These are phyloP conservation scores for Smittium culicis DNA, from an alignment of 371 early-diverging fungal species.

Conservation along the genomic window DNA sequence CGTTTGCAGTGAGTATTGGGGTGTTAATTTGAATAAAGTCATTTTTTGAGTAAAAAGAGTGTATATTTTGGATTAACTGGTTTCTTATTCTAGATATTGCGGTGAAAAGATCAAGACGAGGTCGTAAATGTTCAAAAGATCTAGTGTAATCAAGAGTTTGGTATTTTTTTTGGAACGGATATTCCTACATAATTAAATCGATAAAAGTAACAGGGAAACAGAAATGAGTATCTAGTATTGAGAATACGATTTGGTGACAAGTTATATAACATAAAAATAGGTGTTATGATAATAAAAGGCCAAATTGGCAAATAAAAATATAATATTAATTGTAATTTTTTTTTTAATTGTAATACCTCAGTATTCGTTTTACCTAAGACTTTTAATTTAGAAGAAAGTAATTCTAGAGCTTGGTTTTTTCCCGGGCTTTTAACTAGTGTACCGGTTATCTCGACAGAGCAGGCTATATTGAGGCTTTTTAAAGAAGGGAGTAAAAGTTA, in stretches of 20 bases:
- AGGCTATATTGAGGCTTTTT: constrained; percentile 41
- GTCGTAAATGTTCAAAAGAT: constrained; percentile 60
- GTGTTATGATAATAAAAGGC: neutral
- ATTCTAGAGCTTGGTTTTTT: constrained; percentile 54
- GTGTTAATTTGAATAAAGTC: constrained; percentile 70
- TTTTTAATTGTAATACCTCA: constrained; percentile 30
- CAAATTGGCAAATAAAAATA: too few relatives aligned
- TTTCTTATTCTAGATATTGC: constrained; percentile 57
- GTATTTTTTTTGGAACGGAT: constrained; percentile 79
- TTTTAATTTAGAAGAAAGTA: constrained; percentile 42
- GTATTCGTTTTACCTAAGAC: constrained; percentile 54
- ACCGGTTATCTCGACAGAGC: constrained; percentile 53
- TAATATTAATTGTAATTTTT: too few relatives aligned
- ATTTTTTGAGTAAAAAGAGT: constrained; percentile 53
- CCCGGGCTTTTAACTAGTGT: constrained; percentile 49
- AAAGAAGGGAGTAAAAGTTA: too few relatives aligned
- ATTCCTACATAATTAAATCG: constrained; percentile 33
- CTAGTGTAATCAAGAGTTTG: constrained; percentile 68
- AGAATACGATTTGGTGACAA: neutral
- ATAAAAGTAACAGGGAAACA: neutral
- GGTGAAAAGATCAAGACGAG: constrained; percentile 58
- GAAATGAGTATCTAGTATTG: neutral
- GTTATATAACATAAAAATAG: neutral
- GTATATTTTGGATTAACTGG: constrained; percentile 47
- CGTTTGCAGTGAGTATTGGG: constrained; percentile 69